Percentiles rank a stretch among this genome's conserved stretches.
Conservation (phyloP, 2,329 filamentous ascomycete genomes). For the Parascedosporium putredinis region DNA sequence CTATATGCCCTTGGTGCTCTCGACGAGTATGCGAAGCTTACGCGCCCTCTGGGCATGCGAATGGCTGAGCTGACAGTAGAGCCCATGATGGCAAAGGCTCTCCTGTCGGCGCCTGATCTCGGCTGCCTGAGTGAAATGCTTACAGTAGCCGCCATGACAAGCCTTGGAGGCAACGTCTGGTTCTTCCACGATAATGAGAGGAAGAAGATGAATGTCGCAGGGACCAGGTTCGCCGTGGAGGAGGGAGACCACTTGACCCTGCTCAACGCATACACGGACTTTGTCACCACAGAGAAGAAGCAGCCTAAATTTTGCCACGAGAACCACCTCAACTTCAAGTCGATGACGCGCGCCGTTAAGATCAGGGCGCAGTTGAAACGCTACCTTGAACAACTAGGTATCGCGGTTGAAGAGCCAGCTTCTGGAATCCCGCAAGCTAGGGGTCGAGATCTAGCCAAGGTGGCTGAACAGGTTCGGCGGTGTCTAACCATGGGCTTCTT, state of each 20-base stretch:
- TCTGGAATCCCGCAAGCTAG: not conserved
- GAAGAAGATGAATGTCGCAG: slow-evolving; percentile 61
- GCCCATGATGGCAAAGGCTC: slow-evolving; percentile 88
- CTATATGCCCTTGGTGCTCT: slow-evolving; percentile 79
- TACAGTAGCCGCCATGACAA: slow-evolving; percentile 90
- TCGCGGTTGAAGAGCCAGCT: slow-evolving; percentile 57
- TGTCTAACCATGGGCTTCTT: slow-evolving; percentile 90
- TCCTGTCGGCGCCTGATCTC: slow-evolving; percentile 66
- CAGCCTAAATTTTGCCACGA: slow-evolving; percentile 80
- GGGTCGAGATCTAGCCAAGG: slow-evolving; percentile 16
- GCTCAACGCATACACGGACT: slow-evolving; percentile 86
- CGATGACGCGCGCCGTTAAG: slow-evolving; percentile 70
- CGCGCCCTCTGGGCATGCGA: slow-evolving; percentile 71
- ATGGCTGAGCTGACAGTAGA: slow-evolving; percentile 93
- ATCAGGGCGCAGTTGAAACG: slow-evolving; percentile 78
- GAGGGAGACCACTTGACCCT: slow-evolving; percentile 92
- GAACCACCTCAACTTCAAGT: slow-evolving; percentile 78
- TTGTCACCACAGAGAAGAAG: slow-evolving; percentile 72
- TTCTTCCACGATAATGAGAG: slow-evolving; percentile 69
- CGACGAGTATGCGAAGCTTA: slow-evolving; percentile 83
- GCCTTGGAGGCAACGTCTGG: slow-evolving; percentile 73
- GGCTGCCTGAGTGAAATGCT: slow-evolving; percentile 76
- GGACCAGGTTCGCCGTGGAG: slow-evolving; percentile 77
- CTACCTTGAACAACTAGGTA: slow-evolving; percentile 76
- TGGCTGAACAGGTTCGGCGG: slow-evolving; percentile 65